These are phyloP conservation scores for Scorias spongiosa DNA, from an alignment of 2,329 filamentous ascomycete species.

Conservation along the genomic window DNA sequence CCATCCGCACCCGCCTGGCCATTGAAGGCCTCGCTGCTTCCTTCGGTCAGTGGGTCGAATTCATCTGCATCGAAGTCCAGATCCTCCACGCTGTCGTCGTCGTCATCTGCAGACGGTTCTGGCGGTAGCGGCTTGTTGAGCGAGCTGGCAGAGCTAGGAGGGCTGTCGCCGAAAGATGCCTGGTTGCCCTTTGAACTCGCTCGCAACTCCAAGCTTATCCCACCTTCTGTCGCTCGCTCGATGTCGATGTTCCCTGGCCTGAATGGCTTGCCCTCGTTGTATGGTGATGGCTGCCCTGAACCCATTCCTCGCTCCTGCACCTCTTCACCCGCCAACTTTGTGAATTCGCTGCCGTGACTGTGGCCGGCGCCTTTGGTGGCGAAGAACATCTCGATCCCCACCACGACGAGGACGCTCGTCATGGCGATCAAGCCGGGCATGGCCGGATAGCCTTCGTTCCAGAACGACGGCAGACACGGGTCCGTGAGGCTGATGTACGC, in stretches of 20 bases:
- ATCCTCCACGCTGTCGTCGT: slow-evolving; percentile 18
- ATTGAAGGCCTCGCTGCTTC: background rate
- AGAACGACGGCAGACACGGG: slow-evolving; percentile 58
- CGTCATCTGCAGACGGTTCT: slow-evolving; percentile 10
- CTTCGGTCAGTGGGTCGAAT: background rate
- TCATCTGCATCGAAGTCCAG: slow-evolving; percentile 16
- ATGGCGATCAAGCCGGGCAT: slow-evolving; percentile 73
- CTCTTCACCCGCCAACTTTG: slow-evolving; percentile 12
- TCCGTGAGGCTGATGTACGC: slow-evolving; percentile 46
- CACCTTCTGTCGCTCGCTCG: slow-evolving; percentile 11
- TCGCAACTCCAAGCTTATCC: background rate
- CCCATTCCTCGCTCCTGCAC: background rate
- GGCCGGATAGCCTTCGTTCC: slow-evolving; percentile 63
- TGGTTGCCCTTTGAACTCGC: slow-evolving; percentile 3
- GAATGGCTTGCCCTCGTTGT: background rate
- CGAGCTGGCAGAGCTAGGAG: slow-evolving; percentile 1
- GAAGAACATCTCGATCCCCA: slow-evolving; percentile 78
- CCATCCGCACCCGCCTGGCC: background rate
- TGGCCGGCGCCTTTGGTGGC: slow-evolving; percentile 52
- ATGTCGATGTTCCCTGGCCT: slow-evolving; percentile 9
- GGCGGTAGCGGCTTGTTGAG: slow-evolving; percentile 19
- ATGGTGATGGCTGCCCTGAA: slow-evolving; percentile 1
- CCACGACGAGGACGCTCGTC: slow-evolving; percentile 66
- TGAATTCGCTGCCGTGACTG: slow-evolving; percentile 33
- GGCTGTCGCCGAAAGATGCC: slow-evolving; percentile 3